Evolutionary conservation across 768 basidiomycete species (phyloP), one percentile per base, ranked within the genome.

Genomic region (Artomyces pyxidatus): DNA sequence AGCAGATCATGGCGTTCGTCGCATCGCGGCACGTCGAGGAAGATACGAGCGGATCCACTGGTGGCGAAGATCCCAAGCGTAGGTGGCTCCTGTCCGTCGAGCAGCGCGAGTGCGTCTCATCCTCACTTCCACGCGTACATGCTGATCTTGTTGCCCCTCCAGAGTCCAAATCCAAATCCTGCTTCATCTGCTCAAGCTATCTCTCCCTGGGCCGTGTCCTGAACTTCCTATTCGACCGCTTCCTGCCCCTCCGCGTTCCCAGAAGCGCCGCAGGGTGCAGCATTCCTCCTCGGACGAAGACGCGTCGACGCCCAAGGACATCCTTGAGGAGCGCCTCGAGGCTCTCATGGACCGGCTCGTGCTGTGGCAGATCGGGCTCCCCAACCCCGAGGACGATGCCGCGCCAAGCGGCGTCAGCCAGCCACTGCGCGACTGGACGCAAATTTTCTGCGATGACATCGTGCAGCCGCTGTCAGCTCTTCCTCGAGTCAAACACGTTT

Each of bases 131-230:
- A 35, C 25, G 21, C 46, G 49, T 32, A 6, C 21, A 35, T 27
- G 28, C 35, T 21, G 43, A 25, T 42, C 51, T 37, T 42, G 23
- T 19, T 10, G 21, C 10, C 16, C 21, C n/a, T 27, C 6, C 54
- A 90, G 88, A 64, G 76, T 82, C 7, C 79, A 81, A 63, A 76
- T 90, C 19, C 88, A 90, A 61, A 82, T 88, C 41, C 68, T 89
- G 1, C 68, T 91, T 1, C 77, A 86, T 55, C 62, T 83, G 51
- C 69, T 83, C 30, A 78, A 81, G 45, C 67, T 88, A 2, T 80
- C 81, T 9, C 68, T 88, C 7, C 78, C 81, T 9, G 75, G 76
- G 1, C 67, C 67, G 10, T 59, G 58, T 46, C 30, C 58, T 60
- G 17, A 56, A 60, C n/a, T 43, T 61, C 44, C 52, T 58, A 12